Evolutionary conservation across 1,284 basidiomycete genomes (phyloP), one percentile per base, ranked within the genome.

Genomic region (Cerrena zonata): DNA sequence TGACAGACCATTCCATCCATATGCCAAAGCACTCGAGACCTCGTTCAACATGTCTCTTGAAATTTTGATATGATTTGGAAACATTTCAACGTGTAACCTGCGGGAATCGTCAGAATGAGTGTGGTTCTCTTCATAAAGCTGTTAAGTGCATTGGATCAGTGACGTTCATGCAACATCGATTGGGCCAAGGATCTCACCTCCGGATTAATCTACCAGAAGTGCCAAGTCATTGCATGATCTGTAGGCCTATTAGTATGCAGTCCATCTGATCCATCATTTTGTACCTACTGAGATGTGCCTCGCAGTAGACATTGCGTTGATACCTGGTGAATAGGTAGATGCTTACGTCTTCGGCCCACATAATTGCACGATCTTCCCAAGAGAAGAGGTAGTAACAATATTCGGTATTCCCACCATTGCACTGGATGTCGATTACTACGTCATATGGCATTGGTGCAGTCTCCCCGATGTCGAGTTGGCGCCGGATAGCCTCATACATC

Each of bases 341-440:
- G 1, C 27, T 24, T 3, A 48, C 47, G 0, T 57, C 48, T 0
- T 51, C 47, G 5, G 60, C 41, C 56, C 57, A 64, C 27, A 61
- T 55, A 1, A 64, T 48, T 23, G 56, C 50, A 27, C 53, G 36
- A 3, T 36, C 36, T 2, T 21, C 12, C 37, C 41, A 42, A 41
- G 57, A 52, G 30, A 37, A 52, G 1, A 60, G 45, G 42, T 64
- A 64, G 30, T 64, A 62, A 25, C 40, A 13, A 37, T 11, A 44
- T 5, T n/a, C n/a, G n/a, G 30, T 22, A 22, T 15, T 21, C 11
- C 18, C 12, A 5, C 22, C 42, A 22, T 18, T 4, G n/a, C n/a
- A n/a, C 5, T 22, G 19, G 12, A 44, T 26, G 18, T 44, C 42
- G 5, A 44, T 7, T 26, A 44, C 42, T 5, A 44, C 18, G 7